Conservation (phyloP, 2,329 filamentous ascomycete genomes). For the Helminthosporium solani region DNA sequence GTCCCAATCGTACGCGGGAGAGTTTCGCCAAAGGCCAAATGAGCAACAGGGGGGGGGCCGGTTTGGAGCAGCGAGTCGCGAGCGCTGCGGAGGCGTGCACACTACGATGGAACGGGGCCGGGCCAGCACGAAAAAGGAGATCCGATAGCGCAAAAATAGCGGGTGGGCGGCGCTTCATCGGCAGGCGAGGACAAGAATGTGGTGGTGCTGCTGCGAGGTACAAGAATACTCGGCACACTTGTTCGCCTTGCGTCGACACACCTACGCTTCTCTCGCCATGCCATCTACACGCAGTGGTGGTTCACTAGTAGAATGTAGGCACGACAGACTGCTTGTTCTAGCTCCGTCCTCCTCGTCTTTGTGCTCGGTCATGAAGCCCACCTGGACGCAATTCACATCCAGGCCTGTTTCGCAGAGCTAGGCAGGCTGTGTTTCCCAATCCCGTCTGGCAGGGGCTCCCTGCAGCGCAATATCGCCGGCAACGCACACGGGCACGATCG, state of each 20-base stretch:
- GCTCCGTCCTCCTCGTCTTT: background rate
- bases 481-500: background rate
- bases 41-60: conserved; percentile 13
- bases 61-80: conserved; percentile 15
- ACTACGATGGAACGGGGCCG: conserved; percentile 18
- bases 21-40: too few species aligned
- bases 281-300: too few species aligned
- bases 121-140: conserved; percentile 10
- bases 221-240: too few species aligned
- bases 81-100: conserved; percentile 7
- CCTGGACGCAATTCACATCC: conserved; percentile 1
- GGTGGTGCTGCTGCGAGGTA: too few species aligned
- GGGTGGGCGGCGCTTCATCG: background rate
- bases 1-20: too few species aligned
- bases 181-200: background rate
- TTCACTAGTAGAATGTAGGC: too few species aligned
- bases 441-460: conserved; percentile 3
- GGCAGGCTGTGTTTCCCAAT: conserved; percentile 8
- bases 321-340: background rate
- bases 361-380: conserved; percentile 7
- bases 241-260: background rate
- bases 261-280: too few species aligned
- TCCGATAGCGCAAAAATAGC: conserved; percentile 30
- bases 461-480: conserved; percentile 6
- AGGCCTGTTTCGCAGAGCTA: conserved; percentile 7